These are phyloP conservation scores for Phytophthora constricta DNA, from an alignment of 352 stramenopile species.

Conservation along the genomic window DNA sequence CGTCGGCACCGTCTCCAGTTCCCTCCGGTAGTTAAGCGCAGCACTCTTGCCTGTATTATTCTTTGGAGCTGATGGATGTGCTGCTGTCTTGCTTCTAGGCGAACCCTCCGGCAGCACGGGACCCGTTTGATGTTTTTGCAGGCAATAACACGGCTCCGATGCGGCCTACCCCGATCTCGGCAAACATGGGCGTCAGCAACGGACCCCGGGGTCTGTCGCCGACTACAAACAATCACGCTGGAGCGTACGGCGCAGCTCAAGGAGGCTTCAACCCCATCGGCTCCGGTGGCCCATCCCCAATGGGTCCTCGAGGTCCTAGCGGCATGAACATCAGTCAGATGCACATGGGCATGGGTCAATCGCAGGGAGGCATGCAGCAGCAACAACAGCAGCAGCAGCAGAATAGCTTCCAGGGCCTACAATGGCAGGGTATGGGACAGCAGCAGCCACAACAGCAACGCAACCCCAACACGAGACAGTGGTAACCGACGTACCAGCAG, in stretches of 20 bases:
- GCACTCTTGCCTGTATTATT: too few species aligned
- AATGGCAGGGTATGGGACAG: conserved; percentile 85
- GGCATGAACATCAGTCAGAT: conserved; percentile 88
- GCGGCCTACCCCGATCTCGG: conserved; percentile 42
- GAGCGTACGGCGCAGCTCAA: conserved; percentile 29
- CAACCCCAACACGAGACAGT: conserved; percentile 65
- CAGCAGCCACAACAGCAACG: conserved; percentile 61
- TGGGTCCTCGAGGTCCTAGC: conserved; percentile 55
- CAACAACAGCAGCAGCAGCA: conserved; percentile 49
- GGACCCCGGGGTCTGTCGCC: conserved; percentile 39
- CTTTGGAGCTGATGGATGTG: conserved; percentile 1
- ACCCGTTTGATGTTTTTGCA: conserved; percentile 83
- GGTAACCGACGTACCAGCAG: conserved; percentile 25
- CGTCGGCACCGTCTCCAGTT: conserved; percentile 48
- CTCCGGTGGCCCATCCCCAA: conserved; percentile 43
- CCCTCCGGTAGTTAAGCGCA: conserved; percentile 40
- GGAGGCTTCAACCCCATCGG: conserved; percentile 53
- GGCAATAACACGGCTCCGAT: conserved; percentile 42
- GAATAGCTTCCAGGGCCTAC: conserved; percentile 86
- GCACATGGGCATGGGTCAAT: conserved; percentile 74
- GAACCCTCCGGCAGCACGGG: conserved; percentile 40
- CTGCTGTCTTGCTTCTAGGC: conserved; percentile 19
- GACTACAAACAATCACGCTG: conserved; percentile 31
- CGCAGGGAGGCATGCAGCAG: conserved; percentile 50
- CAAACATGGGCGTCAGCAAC: conserved; percentile 34